These are phyloP conservation scores for Isabelozyma gotoi DNA, from an alignment of 805 yeast genomes.

Conservation along the genomic window DNA sequence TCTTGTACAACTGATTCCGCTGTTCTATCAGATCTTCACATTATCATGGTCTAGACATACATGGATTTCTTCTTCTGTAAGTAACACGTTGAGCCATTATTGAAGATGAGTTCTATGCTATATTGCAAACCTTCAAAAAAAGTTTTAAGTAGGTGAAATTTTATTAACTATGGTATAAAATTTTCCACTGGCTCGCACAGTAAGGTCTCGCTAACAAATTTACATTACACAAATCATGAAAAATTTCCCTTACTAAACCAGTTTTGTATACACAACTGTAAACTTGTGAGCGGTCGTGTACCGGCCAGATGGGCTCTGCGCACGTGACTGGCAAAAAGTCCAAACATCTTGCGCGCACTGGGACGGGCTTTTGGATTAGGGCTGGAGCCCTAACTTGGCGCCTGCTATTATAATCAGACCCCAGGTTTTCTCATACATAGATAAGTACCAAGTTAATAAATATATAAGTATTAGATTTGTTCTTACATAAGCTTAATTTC, in stretches of 20 bases:
- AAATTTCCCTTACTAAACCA: not conserved
- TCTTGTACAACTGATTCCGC: not conserved
- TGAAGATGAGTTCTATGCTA: conserved; percentile 24
- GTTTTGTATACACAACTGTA: not conserved
- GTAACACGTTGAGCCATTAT: conserved; percentile 99
- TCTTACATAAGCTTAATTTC: too few species aligned
- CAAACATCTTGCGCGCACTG: not conserved
- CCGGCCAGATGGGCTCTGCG: not conserved
- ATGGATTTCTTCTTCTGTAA: conserved; percentile 98
- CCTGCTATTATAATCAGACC: too few species aligned
- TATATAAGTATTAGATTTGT: too few species aligned
- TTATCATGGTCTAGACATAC: conserved; percentile 26
- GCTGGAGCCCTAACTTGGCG: not conserved
- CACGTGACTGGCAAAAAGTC: conserved; percentile 18
- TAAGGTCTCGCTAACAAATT: not conserved
- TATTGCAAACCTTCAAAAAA: conserved; percentile 2
- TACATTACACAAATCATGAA: not conserved
- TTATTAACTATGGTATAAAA: conserved; percentile 2
- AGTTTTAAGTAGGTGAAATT: not conserved
- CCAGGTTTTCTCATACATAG: too few species aligned
- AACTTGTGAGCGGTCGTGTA: not conserved
- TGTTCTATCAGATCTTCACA: not conserved
- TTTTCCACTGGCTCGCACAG: conserved; percentile 3
- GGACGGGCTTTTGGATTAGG: not conserved
- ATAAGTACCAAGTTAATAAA: too few species aligned